Evolutionary conservation across 441 rosid species (phyloP).

Genomic region (Kokia cookei): DNA sequence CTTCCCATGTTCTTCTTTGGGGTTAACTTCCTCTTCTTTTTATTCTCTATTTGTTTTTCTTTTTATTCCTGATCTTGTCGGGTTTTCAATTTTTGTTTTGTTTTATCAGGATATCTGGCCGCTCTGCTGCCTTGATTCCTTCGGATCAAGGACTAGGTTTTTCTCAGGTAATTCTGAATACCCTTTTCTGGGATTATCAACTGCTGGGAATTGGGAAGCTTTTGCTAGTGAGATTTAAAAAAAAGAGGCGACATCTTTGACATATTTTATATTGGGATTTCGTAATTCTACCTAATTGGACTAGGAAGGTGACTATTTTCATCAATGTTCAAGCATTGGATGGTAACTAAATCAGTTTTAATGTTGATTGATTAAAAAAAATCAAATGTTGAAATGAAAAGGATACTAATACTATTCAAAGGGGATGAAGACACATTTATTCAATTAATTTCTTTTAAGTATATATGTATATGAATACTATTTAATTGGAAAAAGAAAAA

Average conservation of each 20-base stretch:
- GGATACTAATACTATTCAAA: not conserved
- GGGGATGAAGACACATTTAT: not conserved
- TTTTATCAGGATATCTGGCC: conserved; percentile 31
- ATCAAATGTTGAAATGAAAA: not conserved
- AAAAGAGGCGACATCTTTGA: not conserved
- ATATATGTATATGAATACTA: not conserved
- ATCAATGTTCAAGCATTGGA: not conserved
- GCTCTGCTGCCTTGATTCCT: conserved; percentile 16
- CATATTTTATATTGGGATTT: not conserved
- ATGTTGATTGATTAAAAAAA: not conserved
- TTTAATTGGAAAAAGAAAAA: not conserved
- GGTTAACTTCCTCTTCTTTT: conserved; percentile 15
- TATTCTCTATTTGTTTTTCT: not conserved
- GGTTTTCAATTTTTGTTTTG: not conserved
- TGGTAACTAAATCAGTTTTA: not conserved
- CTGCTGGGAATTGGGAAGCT: not conserved
- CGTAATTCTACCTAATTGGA: not conserved
- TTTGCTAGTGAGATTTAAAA: not conserved
- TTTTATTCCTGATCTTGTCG: not conserved
- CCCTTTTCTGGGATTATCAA: not conserved
- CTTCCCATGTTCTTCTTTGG: conserved; percentile 30
- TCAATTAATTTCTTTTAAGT: not conserved
- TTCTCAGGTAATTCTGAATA: conserved; percentile 28
- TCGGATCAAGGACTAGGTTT: conserved; percentile 16
- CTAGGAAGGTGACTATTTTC: not conserved